These are phyloP conservation scores for Cryptococcus sp. DNA, from an alignment of 1,284 basidiomycete species.

Conservation along the genomic window DNA sequence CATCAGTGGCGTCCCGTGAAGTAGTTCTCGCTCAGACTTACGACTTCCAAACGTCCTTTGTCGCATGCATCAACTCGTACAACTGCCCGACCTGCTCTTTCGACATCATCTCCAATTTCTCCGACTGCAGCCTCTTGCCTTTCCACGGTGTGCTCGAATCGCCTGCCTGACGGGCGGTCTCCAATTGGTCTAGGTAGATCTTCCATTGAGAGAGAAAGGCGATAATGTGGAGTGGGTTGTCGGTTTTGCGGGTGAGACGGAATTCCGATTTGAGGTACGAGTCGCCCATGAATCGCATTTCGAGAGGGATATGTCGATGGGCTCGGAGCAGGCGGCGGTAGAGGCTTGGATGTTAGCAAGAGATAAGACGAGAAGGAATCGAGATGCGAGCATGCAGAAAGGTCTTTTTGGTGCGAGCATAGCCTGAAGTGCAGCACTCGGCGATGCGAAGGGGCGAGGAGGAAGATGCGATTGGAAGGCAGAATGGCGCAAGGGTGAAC, in stretches of 20 bases:
- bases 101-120: conserved; percentile 83
- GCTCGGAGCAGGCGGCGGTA: conserved; percentile 74
- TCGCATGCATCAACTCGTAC: conserved; percentile 85
- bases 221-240: conserved; percentile 82
- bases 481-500: conserved; percentile 15
- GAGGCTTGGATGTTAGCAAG: too few species aligned
- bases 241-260: conserved; percentile 66
- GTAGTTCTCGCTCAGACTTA: too few species aligned
- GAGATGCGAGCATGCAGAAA: conserved; percentile 41
- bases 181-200: conserved; percentile 69
- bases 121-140: conserved; percentile 68
- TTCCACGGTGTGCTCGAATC: conserved; percentile 45
- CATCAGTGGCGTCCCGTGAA: too few species aligned
- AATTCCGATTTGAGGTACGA: conserved; percentile 87
- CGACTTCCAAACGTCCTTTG: conserved; percentile 75
- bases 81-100: conserved; percentile 78
- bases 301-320: conserved; percentile 65
- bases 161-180: conserved; percentile 26
- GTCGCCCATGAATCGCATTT: conserved; percentile 83
- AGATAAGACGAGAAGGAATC: too few species aligned
- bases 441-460: too few species aligned
- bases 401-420: too few species aligned
- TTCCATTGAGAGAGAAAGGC: conserved; percentile 93
- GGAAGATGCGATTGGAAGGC: too few species aligned
- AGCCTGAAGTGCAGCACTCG: too few species aligned